A percentile compares a stretch with the other conserved stretches of the same genome.
Conservation (phyloP, 2,329 filamentous ascomycete species). For the Leptoxyphium fumago region DNA sequence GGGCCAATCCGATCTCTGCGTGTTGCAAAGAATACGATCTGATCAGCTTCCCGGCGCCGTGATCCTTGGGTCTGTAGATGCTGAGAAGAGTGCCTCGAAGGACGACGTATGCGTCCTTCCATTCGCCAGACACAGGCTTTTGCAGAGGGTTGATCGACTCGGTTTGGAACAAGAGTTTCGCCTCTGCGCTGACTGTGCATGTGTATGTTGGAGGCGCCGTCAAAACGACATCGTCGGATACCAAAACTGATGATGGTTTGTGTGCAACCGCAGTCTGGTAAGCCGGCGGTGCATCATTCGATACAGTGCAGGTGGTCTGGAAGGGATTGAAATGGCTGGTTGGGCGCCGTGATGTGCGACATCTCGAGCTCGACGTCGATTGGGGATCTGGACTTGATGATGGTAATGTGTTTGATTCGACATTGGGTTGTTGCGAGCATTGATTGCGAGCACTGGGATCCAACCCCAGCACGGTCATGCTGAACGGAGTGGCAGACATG, state of each 20-base stretch:
- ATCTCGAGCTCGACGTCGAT: background rate
- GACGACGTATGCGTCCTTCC: conserved; percentile 39
- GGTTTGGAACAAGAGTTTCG: conserved; percentile 17
- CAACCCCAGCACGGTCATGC: conserved; percentile 3
- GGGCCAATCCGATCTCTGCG: conserved; percentile 59
- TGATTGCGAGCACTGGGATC: background rate
- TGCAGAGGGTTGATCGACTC: conserved; percentile 20
- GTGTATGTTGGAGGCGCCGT: conserved; percentile 13
- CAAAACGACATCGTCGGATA: background rate
- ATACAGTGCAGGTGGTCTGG: conserved; percentile 17
- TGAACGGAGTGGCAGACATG: conserved; percentile 5
- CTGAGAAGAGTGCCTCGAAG: conserved; percentile 55
- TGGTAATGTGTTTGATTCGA: background rate
- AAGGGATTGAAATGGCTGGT: conserved; percentile 22
- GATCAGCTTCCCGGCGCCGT: conserved; percentile 43
- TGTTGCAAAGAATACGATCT: conserved; percentile 59
- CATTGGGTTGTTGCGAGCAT: background rate
- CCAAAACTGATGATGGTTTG: conserved; percentile 2
- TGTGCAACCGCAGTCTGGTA: conserved; percentile 14
- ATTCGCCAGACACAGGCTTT: conserved; percentile 15
- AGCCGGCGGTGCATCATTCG: conserved; percentile 18
- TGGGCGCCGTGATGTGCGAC: conserved; percentile 7
- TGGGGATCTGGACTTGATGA: background rate
- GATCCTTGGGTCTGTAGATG: conserved; percentile 46
- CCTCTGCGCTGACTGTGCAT: conserved; percentile 18